Evolutionary conservation across 768 basidiomycete genomes (phyloP).

Genomic region (Tylopilus cervinicoccineus): DNA sequence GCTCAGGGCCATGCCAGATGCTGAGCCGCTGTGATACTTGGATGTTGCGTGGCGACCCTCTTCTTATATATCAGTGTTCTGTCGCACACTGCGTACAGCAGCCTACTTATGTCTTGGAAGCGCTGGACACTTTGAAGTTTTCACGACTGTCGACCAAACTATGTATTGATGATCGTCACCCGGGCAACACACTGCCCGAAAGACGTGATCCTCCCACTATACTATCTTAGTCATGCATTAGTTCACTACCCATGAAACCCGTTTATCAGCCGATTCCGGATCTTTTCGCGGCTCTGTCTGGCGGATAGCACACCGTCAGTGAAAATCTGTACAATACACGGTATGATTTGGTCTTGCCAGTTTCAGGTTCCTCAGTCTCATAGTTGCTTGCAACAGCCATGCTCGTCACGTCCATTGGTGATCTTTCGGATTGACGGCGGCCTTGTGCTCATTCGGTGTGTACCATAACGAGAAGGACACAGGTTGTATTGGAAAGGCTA

Average conservation of each 20-base stretch:
- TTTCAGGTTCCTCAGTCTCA: too few relatives aligned
- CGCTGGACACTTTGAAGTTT: neutral
- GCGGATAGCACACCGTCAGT: too few relatives aligned
- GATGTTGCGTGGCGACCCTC: neutral
- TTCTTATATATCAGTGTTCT: too few relatives aligned
- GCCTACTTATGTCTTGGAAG: too few relatives aligned
- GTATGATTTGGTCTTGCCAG: too few relatives aligned
- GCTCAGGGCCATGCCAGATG: neutral
- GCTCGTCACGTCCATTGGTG: neutral
- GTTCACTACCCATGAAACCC: too few relatives aligned
- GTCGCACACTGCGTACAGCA: too few relatives aligned
- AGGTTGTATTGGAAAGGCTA: conserved; percentile 4
- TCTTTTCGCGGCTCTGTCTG: neutral
- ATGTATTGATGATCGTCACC: neutral
- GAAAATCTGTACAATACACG: too few relatives aligned
- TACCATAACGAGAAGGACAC: conserved; percentile 5
- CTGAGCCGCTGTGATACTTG: neutral
- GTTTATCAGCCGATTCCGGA: neutral
- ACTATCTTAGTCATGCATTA: too few relatives aligned
- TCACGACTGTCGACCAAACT: neutral
- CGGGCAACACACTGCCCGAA: conserved; percentile 2
- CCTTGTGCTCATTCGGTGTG: neutral
- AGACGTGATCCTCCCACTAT: too few relatives aligned
- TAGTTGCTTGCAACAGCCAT: neutral
- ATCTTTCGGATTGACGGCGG: neutral